Evolutionary conservation across 2,329 filamentous ascomycete species (phyloP), one percentile per base, ranked within the genome.

Genomic region (Alternaria novae-zelandiae): DNA sequence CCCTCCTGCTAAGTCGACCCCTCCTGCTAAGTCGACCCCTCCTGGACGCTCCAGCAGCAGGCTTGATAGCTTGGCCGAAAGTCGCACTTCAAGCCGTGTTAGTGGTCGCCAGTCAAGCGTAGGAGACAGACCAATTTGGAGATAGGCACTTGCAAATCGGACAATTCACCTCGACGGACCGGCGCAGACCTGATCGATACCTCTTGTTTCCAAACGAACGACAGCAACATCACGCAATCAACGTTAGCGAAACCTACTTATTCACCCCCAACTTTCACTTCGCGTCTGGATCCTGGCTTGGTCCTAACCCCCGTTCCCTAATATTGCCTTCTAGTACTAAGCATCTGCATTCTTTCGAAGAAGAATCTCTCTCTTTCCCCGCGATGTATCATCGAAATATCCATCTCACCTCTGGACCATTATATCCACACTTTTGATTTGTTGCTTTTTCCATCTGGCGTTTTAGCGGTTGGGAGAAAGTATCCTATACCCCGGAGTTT

Each of bases 401-500:
- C 15, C 56, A 59, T 63, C 60, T 63, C 60, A 63, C 44, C 60
- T 63, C 60, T 59, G 49, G 50, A 59, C 54, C 56, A 20, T 25
- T 36, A 15, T 63, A 30, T 50, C 59, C 50, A 51, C 47, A 36
- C 10, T 59, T 60, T 58, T 51, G 45, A 41, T 41, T 41, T 30
- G 20, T 47, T 65, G 45, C 49, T 32, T 36, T 65, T 36, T 44
- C 15, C 36, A 21, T 44, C 25, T 58, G 68, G 69, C 61, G 69
- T 68, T 66, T 49, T 62, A 57, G 54, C 41, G 65, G 65, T 61
- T 66, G 58, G 69, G 65, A 69, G 61, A 66, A 54, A 66, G 67
- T 67, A 73, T 74, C 66, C 69, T 73, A 74, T 74, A 74, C 70
- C 72, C 72, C 66, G 46, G 57, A 50, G 61, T 61, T 68, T 59